Percentiles rank a stretch among this genome's conserved stretches.
phyloP scores from a whole-genome alignment of 441 rosid species.

The Viola pubescens region DNA sequence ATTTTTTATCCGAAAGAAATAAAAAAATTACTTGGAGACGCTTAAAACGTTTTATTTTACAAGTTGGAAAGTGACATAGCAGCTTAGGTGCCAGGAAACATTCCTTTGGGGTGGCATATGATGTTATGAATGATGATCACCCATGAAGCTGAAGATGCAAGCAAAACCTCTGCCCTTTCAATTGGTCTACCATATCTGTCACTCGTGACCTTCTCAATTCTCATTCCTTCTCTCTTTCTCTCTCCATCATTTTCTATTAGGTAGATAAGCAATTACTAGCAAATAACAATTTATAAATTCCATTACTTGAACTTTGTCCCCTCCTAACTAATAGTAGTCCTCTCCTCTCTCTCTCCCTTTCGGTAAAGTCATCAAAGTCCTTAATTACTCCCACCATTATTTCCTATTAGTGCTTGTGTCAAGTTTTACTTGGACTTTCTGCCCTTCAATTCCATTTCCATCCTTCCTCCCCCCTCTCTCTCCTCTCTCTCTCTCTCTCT shows the following conservation, averaged over 20 bases:
- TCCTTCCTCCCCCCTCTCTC: conserved; percentile 11
- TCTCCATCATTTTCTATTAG: background rate
- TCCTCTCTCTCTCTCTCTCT: conserved; percentile 15
- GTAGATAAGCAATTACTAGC: conserved; percentile 12
- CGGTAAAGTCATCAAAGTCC: conserved; percentile 20
- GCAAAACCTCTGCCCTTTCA: conserved; percentile 24
- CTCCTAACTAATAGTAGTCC: background rate
- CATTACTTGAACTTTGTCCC: background rate
- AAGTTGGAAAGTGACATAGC: conserved; percentile 24
- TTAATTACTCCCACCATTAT: conserved; percentile 10
- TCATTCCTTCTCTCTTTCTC: background rate
- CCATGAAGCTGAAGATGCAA: conserved; percentile 34
- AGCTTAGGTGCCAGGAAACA: conserved; percentile 22
- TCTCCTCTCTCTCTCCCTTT: background rate
- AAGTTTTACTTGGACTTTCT: conserved; percentile 10
- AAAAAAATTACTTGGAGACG: no score
- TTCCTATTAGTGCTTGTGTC: background rate
- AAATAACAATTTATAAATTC: background rate
- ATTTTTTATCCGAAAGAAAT: background rate
- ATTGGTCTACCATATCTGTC: conserved; percentile 19
- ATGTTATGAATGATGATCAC: background rate
- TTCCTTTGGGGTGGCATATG: conserved; percentile 11
- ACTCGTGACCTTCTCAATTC: conserved; percentile 2
- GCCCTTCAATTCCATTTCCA: conserved; percentile 6
- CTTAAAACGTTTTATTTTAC: background rate